Evolutionary conservation across 2,329 filamentous ascomycete species (phyloP).

Genomic region (Alternaria rosae): DNA sequence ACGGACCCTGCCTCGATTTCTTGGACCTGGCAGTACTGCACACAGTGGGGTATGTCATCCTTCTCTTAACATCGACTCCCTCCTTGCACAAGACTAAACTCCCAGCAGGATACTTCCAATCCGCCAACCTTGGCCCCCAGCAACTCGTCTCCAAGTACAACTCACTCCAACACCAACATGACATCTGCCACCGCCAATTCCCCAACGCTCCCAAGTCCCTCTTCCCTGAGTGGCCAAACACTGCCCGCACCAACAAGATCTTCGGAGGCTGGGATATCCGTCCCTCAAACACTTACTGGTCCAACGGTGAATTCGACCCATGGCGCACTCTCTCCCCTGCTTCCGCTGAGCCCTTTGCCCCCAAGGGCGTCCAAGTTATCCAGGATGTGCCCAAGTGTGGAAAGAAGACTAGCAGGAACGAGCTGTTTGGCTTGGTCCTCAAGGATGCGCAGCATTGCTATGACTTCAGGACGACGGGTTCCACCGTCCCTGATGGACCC

Average conservation of each 20-base stretch:
- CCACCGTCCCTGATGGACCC: slow-evolving; percentile 39
- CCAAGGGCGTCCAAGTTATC: slow-evolving; percentile 28
- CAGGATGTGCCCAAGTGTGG: slow-evolving; percentile 45
- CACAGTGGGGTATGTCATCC: slow-evolving; percentile 54
- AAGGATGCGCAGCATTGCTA: slow-evolving; percentile 58
- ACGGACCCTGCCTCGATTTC: slow-evolving; percentile 50
- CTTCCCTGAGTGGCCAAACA: slow-evolving; percentile 53
- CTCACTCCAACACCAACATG: slow-evolving; percentile 53
- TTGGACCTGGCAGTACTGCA: slow-evolving; percentile 63
- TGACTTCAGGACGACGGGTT: slow-evolving; percentile 51
- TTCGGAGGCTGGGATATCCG: slow-evolving; percentile 62
- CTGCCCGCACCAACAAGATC: slow-evolving; percentile 50
- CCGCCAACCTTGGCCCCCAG: slow-evolving; percentile 57
- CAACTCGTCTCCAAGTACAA: slow-evolving; percentile 59
- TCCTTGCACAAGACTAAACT: slow-evolving; percentile 7
- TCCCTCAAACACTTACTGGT: slow-evolving; percentile 61
- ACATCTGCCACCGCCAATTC: slow-evolving; percentile 59
- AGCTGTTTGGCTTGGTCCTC: slow-evolving; percentile 60
- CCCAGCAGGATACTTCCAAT: slow-evolving; percentile 54
- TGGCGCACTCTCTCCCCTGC: slow-evolving; percentile 59
- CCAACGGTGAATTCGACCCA: slow-evolving; percentile 60
- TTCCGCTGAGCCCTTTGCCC: slow-evolving; percentile 52
- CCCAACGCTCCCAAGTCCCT: slow-evolving; percentile 50
- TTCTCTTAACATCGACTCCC: background rate
- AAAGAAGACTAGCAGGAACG: slow-evolving; percentile 40